These are phyloP conservation scores for Rhytidhysteron rufulum DNA, from an alignment of 2,329 filamentous ascomycete species.

Conservation along the genomic window DNA sequence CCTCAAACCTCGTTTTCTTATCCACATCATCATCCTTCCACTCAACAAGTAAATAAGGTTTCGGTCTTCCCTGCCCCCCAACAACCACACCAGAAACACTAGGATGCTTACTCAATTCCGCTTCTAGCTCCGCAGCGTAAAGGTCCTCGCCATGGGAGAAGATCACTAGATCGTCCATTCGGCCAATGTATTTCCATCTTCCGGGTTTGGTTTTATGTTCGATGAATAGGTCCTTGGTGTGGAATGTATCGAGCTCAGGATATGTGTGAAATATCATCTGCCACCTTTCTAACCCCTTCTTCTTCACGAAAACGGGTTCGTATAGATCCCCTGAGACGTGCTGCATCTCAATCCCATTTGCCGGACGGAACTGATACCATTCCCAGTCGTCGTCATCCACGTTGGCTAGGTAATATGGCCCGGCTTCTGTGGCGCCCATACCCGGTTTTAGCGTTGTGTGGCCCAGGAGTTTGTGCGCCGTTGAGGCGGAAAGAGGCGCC, in stretches of 20 bases:
- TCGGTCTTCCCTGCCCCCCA: conserved; percentile 5
- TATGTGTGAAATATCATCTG: conserved; percentile 22
- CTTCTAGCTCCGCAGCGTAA: conserved; percentile 3
- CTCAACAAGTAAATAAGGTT: conserved; percentile 9
- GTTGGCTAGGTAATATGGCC: conserved; percentile 5
- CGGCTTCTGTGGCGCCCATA: conserved; percentile 13
- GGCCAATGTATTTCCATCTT: conserved; percentile 18
- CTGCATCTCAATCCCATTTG: conserved; percentile 10
- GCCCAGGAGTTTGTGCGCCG: conserved; percentile 5
- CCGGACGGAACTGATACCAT: conserved; percentile 10
- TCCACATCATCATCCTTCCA: conserved; percentile 3
- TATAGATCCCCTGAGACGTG: conserved; percentile 5
- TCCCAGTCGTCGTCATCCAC: conserved; percentile 12
- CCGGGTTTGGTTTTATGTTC: conserved; percentile 15
- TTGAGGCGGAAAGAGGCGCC: conserved; percentile 3
- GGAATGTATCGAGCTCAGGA: conserved; percentile 16
- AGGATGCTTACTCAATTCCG: conserved; percentile 1
- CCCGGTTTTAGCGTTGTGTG: conserved; percentile 5
- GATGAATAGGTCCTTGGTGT: conserved; percentile 20
- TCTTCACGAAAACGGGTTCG: conserved; percentile 9
- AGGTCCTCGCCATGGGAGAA: conserved; percentile 52
- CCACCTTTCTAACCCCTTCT: conserved; percentile 6
- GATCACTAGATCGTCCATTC: conserved; percentile 47
- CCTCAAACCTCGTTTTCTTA: background rate
- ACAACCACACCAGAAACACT: conserved; percentile 6